A percentile compares a stretch with the other conserved stretches of the same genome.
Conservation (phyloP, 2,329 filamentous ascomycete species). For the Ilyonectria robusta region DNA sequence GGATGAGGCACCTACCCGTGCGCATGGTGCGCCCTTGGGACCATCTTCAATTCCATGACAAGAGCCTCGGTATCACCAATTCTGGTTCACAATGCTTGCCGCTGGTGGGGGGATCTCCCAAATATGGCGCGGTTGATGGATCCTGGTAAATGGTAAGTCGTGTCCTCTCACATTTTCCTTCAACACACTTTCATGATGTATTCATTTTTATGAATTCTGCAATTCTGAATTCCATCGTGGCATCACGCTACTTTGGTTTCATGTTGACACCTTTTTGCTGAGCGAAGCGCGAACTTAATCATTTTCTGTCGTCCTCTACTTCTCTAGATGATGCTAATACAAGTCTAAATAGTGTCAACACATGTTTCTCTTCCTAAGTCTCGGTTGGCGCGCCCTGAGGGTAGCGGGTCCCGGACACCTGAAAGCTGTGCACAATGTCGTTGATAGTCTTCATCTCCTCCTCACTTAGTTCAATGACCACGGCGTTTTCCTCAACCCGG, state of each 20-base stretch:
- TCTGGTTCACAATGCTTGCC: background rate
- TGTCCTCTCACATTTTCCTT: slow-evolving; percentile 11
- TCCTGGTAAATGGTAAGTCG: slow-evolving; percentile 30
- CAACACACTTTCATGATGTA: slow-evolving; percentile 50
- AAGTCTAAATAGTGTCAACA: background rate
- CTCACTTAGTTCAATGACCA: slow-evolving; percentile 62
- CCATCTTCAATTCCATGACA: too few relatives aligned
- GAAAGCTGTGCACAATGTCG: slow-evolving; percentile 62
- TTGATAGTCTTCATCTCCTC: slow-evolving; percentile 67
- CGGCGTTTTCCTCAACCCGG: slow-evolving; percentile 74
- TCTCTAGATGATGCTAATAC: background rate
- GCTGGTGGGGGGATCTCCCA: background rate
- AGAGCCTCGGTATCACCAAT: too few relatives aligned
- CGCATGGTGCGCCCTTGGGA: background rate
- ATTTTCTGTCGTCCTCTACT: slow-evolving; percentile 7
- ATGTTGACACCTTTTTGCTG: slow-evolving; percentile 53
- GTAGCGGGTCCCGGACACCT: slow-evolving; percentile 65
- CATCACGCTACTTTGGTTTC: slow-evolving; percentile 30
- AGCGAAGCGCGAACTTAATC: slow-evolving; percentile 28
- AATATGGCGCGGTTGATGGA: background rate
- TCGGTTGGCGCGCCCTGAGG: slow-evolving; percentile 53
- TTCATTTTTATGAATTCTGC: slow-evolving; percentile 64
- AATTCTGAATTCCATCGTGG: slow-evolving; percentile 58
- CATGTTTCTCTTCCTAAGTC: slow-evolving; percentile 49
- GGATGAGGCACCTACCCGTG: background rate